Conservation (phyloP, 2,329 filamentous ascomycete genomes). For the Tolypocladium ovalisporum region DNA sequence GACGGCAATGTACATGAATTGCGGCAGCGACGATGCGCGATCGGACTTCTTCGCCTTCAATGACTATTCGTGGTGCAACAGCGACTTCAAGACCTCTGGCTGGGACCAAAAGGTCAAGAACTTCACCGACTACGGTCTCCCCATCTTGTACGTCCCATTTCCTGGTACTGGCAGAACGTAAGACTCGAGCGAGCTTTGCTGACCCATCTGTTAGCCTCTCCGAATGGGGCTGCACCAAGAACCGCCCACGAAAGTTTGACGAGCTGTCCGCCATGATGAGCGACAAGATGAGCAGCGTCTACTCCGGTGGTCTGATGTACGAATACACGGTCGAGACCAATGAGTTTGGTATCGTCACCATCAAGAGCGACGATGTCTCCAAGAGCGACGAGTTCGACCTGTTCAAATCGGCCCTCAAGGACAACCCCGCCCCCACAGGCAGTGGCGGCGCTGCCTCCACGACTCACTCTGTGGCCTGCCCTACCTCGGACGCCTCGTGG, state of each 20-base stretch:
- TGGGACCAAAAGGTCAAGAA: slow-evolving; percentile 85
- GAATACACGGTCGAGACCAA: slow-evolving; percentile 79
- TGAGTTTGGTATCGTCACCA: slow-evolving; percentile 68
- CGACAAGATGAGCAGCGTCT: slow-evolving; percentile 73
- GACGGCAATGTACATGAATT: slow-evolving; percentile 90
- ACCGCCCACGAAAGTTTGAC: slow-evolving; percentile 63
- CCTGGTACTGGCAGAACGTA: neutral
- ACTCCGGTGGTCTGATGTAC: slow-evolving; percentile 93
- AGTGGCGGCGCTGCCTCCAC: slow-evolving; percentile 37
- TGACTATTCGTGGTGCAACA: slow-evolving; percentile 80
- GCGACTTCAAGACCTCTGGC: slow-evolving; percentile 57
- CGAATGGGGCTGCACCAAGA: slow-evolving; percentile 83
- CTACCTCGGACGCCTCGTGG: slow-evolving; percentile 37
- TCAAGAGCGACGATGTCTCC: slow-evolving; percentile 43
- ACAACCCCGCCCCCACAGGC: slow-evolving; percentile 38
- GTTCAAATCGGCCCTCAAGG: slow-evolving; percentile 36
- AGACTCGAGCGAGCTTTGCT: neutral
- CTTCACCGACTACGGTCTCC: slow-evolving; percentile 76
- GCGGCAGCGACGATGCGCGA: slow-evolving; percentile 70
- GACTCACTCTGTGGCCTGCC: slow-evolving; percentile 36
- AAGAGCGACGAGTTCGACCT: slow-evolving; percentile 51
- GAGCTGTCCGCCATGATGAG: slow-evolving; percentile 75
- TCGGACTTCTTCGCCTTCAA: slow-evolving; percentile 87
- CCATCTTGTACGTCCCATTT: slow-evolving; percentile 56
- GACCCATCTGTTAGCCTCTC: slow-evolving; percentile 46